phyloP scores from a whole-genome alignment of 1,284 basidiomycete species.

The Malassezia equina region DNA sequence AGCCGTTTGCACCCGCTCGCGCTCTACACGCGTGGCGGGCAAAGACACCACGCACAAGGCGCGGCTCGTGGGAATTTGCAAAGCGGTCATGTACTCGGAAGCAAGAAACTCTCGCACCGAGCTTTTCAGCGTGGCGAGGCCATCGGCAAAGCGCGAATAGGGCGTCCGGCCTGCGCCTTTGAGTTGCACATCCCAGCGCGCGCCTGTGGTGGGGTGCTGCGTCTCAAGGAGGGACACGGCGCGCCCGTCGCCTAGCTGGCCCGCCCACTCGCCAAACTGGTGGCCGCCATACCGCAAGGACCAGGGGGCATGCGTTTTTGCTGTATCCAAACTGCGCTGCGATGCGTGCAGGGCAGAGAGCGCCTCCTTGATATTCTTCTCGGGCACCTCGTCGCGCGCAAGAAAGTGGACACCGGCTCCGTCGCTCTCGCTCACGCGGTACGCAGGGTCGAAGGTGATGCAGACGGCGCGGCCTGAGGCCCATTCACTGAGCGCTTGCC shows the following conservation, averaged over 20 bases:
- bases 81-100: conserved; percentile 66
- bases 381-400: conserved; percentile 4
- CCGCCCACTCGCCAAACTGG: conserved; percentile 86
- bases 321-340: not conserved
- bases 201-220: conserved; percentile 50
- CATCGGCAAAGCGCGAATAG: conserved; percentile 81
- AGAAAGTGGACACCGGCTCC: conserved; percentile 31
- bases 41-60: conserved; percentile 71
- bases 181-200: conserved; percentile 65
- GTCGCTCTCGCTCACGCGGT: not conserved
- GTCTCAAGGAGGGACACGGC: conserved; percentile 73
- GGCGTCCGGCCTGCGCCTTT: conserved; percentile 91
- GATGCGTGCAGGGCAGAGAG: not conserved
- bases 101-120: conserved; percentile 71
- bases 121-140: conserved; percentile 79
- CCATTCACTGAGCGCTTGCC: conserved; percentile 16
- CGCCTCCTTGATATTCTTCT: not conserved
- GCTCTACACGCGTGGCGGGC: conserved; percentile 63
- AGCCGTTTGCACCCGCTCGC: conserved; percentile 70
- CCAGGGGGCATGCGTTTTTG: conserved; percentile 33
- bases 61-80: conserved; percentile 78
- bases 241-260: conserved; percentile 91
- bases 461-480: conserved; percentile 14
- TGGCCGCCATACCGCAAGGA: conserved; percentile 45
- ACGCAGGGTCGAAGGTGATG: conserved; percentile 6